These are phyloP conservation scores for Aspergillus sp. DNA, from an alignment of 2,329 filamentous ascomycete species.

Conservation along the genomic window DNA sequence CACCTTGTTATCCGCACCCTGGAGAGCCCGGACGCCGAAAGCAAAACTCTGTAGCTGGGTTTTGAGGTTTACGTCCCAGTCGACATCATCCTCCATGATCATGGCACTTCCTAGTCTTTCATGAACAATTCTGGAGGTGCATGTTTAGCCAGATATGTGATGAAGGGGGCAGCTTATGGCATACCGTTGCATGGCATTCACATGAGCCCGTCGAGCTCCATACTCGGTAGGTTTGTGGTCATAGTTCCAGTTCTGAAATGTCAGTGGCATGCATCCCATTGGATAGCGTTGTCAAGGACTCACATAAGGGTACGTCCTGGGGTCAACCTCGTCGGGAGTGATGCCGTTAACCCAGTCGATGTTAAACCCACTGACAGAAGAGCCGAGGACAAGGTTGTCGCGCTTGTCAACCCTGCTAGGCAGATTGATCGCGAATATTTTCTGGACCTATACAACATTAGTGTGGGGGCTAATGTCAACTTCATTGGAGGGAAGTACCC, in stretches of 20 bases:
- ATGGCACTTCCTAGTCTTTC: slow-evolving; percentile 19
- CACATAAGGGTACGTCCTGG: slow-evolving; percentile 25
- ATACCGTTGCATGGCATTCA: slow-evolving; percentile 24
- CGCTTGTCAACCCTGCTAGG: slow-evolving; percentile 24
- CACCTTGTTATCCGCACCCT: not conserved
- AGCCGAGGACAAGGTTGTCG: slow-evolving; percentile 23
- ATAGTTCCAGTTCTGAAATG: slow-evolving; percentile 23
- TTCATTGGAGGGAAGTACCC: not conserved
- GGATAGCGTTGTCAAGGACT: not conserved
- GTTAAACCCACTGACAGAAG: slow-evolving; percentile 20
- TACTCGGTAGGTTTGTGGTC: slow-evolving; percentile 20
- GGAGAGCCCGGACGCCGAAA: slow-evolving; percentile 11
- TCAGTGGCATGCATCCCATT: not conserved
- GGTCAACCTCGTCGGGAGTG: slow-evolving; percentile 15
- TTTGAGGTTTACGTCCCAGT: slow-evolving; percentile 19
- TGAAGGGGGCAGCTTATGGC: not conserved
- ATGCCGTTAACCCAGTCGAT: slow-evolving; percentile 25
- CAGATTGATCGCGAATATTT: slow-evolving; percentile 25
- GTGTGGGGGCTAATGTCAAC: not conserved
- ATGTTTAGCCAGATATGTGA: not conserved
- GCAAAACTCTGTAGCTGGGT: slow-evolving; percentile 18
- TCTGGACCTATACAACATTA: slow-evolving; percentile 17
- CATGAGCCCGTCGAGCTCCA: slow-evolving; percentile 23
- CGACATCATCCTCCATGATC: slow-evolving; percentile 23
- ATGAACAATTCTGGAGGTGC: slow-evolving; percentile 13